Percentiles rank a stretch among this genome's conserved stretches.
Conservation (phyloP, 1,139 yeast genomes). For the Yamadazyma trypodendri region DNA sequence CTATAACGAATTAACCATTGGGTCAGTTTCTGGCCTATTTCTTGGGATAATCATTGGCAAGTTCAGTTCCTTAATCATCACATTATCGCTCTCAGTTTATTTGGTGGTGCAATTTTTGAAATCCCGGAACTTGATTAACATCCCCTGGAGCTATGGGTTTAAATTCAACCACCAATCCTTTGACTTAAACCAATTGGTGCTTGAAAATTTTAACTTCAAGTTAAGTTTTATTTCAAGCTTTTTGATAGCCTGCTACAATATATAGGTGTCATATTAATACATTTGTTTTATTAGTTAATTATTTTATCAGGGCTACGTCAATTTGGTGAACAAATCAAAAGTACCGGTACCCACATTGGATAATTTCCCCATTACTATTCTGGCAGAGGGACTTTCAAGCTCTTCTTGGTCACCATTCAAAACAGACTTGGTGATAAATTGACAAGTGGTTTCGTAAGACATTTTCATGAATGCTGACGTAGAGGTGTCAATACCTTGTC, state of each 20-base stretch:
- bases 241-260: slow-evolving; percentile 63
- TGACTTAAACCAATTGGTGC: slow-evolving; percentile 51
- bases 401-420: slow-evolving; percentile 88
- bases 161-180: slow-evolving; percentile 46
- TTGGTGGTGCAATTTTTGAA: slow-evolving; percentile 59
- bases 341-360: slow-evolving; percentile 95
- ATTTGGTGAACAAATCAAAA: slow-evolving; percentile 76
- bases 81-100: slow-evolving; percentile 50
- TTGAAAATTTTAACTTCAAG: slow-evolving; percentile 67
- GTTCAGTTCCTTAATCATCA: slow-evolving; percentile 56
- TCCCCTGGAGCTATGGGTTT: slow-evolving; percentile 49
- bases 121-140: slow-evolving; percentile 51
- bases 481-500: slow-evolving; percentile 96
- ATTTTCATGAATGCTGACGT: slow-evolving; percentile 97
- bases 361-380: slow-evolving; percentile 89
- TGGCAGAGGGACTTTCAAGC: slow-evolving; percentile 91
- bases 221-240: slow-evolving; percentile 58
- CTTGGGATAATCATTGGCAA: slow-evolving; percentile 68
- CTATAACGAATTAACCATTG: slow-evolving; percentile 67
- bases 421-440: slow-evolving; percentile 94
- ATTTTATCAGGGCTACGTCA: slow-evolving; percentile 1
- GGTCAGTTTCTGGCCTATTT: slow-evolving; percentile 64
- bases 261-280: slow-evolving; percentile 38
- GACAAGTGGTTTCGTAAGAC: slow-evolving; percentile 99
- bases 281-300: background rate